Conservation (phyloP, 306 rosid genomes). For the Corylus americana region DNA sequence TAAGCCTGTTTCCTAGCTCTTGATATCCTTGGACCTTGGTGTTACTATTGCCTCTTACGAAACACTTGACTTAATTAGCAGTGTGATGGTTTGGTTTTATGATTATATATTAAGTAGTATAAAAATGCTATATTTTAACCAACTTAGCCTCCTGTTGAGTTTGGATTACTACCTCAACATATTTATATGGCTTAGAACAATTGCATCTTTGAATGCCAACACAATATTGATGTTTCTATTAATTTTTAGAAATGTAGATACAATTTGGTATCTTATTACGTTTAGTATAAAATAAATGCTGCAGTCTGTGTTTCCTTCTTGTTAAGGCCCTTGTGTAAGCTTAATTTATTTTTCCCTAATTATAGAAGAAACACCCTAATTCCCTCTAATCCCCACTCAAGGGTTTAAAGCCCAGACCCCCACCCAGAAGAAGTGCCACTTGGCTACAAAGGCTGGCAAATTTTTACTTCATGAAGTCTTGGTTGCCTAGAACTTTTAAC, state of each 20-base stretch:
- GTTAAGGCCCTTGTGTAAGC: background rate
- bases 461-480: background rate
- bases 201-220: background rate
- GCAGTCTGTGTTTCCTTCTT: background rate
- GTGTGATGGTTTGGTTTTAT: background rate
- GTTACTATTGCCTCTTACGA: background rate
- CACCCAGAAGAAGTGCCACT: background rate
- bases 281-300: background rate
- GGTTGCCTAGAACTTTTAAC: background rate
- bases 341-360: background rate
- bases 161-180: background rate
- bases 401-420: background rate
- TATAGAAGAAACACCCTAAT: background rate
- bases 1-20: background rate
- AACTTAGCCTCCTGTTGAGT: background rate
- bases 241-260: background rate
- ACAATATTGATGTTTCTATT: slow-evolving; percentile 4
- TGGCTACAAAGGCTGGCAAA: background rate
- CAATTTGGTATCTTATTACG: background rate
- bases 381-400: background rate
- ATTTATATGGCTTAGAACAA: background rate
- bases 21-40: background rate
- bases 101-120: background rate
- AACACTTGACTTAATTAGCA: background rate
- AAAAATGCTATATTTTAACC: background rate